Conservation (phyloP, 768 basidiomycete species). For the Mycena epipterygia region DNA sequence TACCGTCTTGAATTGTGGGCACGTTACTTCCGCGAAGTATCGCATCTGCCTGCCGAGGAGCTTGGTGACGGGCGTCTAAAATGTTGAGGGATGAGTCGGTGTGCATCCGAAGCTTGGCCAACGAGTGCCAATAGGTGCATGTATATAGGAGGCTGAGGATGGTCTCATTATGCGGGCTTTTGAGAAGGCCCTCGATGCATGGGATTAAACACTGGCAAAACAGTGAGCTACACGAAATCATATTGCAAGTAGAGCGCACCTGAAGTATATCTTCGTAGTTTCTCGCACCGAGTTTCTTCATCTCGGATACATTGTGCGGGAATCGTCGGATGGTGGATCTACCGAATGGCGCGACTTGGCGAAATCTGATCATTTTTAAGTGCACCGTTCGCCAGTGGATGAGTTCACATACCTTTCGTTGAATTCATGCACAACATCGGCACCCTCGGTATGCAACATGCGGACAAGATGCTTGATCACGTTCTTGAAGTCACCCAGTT, state of each 20-base stretch:
- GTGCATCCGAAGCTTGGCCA: slow-evolving; percentile 51
- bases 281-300: slow-evolving; percentile 38
- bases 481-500: slow-evolving; percentile 13
- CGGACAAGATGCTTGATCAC: slow-evolving; percentile 10
- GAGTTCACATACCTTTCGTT: slow-evolving; percentile 6
- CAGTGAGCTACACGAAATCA: background rate
- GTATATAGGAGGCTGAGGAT: slow-evolving; percentile 42
- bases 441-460: background rate
- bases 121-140: slow-evolving; percentile 49
- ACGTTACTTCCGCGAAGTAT: slow-evolving; percentile 40
- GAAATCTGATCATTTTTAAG: background rate
- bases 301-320: slow-evolving; percentile 36
- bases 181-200: slow-evolving; percentile 47
- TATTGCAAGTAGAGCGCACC: slow-evolving; percentile 28
- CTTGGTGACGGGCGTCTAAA: slow-evolving; percentile 34
- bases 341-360: slow-evolving; percentile 38
- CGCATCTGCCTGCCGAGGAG: slow-evolving; percentile 38
- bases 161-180: slow-evolving; percentile 35
- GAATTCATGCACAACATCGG: background rate
- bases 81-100: slow-evolving; percentile 40
- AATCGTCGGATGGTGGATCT: slow-evolving; percentile 39
- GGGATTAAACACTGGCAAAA: slow-evolving; percentile 49
- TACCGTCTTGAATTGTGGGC: slow-evolving; percentile 2
- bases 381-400: background rate
- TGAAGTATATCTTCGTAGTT: slow-evolving; percentile 48